phyloP scores from a whole-genome alignment of 1,284 basidiomycete species.

The Amylostereum chailletii region DNA sequence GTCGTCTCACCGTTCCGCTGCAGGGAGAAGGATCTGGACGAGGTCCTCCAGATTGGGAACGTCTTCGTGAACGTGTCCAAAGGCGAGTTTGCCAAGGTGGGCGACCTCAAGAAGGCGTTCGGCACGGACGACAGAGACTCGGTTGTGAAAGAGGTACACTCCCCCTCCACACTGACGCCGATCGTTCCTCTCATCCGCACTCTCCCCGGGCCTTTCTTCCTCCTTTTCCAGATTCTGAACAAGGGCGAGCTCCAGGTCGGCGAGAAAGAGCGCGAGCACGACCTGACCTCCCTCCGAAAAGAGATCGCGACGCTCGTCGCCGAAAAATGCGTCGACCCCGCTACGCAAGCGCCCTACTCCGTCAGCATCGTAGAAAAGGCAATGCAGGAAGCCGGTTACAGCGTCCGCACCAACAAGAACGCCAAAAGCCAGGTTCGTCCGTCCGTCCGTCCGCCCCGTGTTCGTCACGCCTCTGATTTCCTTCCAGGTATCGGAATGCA shows the following conservation, averaged over 20 bases:
- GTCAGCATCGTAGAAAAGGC: conserved; percentile 98
- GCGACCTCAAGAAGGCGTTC: conserved; percentile 90
- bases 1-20: not conserved
- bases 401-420: conserved; percentile 80
- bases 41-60: conserved; percentile 95
- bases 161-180: not conserved
- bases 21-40: conserved; percentile 89
- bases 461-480: not conserved
- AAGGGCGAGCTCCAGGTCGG: conserved; percentile 97
- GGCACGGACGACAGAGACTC: conserved; percentile 66
- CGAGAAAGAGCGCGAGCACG: conserved; percentile 93
- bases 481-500: conserved; percentile 82
- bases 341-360: conserved; percentile 83
- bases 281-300: conserved; percentile 74
- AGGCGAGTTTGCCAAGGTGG: conserved; percentile 84
- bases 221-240: conserved; percentile 65
- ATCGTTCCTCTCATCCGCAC: not conserved
- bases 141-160: conserved; percentile 75
- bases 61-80: conserved; percentile 97
- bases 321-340: conserved; percentile 92
- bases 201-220: not conserved
- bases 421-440: conserved; percentile 80
- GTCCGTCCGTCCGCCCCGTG: not conserved
- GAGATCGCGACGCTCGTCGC: conserved; percentile 94
- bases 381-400: conserved; percentile 91